Evolutionary conservation across 768 basidiomycete genomes (phyloP).

Genomic region (Xerocomus potaroensis): DNA sequence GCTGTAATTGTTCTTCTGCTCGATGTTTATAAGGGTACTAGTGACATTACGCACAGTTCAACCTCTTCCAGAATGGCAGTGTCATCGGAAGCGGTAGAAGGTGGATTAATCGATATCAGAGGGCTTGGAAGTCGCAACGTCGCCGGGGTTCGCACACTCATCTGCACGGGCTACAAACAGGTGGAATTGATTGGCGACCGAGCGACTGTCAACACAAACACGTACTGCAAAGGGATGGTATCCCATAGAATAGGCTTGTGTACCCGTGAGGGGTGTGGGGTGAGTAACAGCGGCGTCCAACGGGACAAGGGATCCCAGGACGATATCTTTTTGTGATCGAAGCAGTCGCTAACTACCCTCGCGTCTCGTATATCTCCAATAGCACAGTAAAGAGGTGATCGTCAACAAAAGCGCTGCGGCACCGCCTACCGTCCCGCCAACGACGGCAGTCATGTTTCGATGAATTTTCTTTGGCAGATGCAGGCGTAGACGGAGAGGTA

Average conservation of each 20-base stretch:
- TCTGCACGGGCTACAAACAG: too few species aligned
- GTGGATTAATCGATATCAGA: neutral
- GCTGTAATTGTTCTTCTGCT: too few species aligned
- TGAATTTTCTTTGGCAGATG: neutral
- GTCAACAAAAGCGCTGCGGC: neutral
- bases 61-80: slow-evolving; percentile 1
- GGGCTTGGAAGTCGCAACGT: neutral
- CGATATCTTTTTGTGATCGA: neutral
- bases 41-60: too few species aligned
- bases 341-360: neutral
- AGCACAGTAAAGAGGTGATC: neutral
- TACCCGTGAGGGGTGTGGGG: too few species aligned
- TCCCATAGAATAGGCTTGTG: too few species aligned
- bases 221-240: too few species aligned
- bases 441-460: neutral
- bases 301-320: neutral
- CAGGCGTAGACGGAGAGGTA: neutral
- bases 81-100: neutral
- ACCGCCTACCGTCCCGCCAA: slow-evolving; percentile 6
- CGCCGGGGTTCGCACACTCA: too few species aligned
- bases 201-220: too few species aligned
- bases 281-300: too few species aligned
- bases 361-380: neutral
- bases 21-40: too few species aligned
- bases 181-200: too few species aligned